A percentile compares a stretch with the other conserved stretches of the same genome.
phyloP scores from a whole-genome alignment of 1,284 basidiomycete genomes.

The Malassezia caprae region DNA sequence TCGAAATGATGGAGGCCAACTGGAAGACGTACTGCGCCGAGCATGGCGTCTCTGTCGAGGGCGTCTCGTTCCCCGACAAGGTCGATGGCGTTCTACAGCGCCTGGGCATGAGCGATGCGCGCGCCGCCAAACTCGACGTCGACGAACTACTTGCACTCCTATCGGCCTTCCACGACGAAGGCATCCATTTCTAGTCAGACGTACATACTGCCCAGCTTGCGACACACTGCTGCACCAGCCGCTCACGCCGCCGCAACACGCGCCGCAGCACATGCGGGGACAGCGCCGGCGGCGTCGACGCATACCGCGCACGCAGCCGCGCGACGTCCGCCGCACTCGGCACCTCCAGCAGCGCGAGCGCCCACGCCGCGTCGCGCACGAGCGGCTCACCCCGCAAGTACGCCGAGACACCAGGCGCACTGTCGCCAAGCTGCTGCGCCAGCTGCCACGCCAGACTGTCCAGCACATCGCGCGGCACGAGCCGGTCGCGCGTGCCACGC shows the following conservation, averaged over 20 bases:
- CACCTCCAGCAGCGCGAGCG: not conserved
- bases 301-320: not conserved
- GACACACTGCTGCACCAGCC: not conserved
- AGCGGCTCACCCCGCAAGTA: not conserved
- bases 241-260: not conserved
- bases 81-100: constrained; percentile 67
- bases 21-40: constrained; percentile 87
- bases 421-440: not conserved
- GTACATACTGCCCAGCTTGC: constrained; percentile 1
- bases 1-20: constrained; percentile 87
- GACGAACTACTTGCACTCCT: constrained; percentile 69
- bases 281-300: not conserved
- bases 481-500: constrained; percentile 7
- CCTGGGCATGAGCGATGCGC: constrained; percentile 59
- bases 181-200: constrained; percentile 60
- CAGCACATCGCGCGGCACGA: constrained; percentile 7
- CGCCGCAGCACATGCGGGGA: constrained; percentile 1
- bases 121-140: constrained; percentile 73
- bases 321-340: not conserved
- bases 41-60: constrained; percentile 48
- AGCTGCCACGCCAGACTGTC: not conserved
- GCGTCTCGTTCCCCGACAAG: constrained; percentile 48
- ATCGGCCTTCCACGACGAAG: constrained; percentile 68
- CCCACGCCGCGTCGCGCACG: not conserved
- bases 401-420: not conserved